phyloP scores from a whole-genome alignment of 768 basidiomycete genomes.

The Dendrothele bispora region DNA sequence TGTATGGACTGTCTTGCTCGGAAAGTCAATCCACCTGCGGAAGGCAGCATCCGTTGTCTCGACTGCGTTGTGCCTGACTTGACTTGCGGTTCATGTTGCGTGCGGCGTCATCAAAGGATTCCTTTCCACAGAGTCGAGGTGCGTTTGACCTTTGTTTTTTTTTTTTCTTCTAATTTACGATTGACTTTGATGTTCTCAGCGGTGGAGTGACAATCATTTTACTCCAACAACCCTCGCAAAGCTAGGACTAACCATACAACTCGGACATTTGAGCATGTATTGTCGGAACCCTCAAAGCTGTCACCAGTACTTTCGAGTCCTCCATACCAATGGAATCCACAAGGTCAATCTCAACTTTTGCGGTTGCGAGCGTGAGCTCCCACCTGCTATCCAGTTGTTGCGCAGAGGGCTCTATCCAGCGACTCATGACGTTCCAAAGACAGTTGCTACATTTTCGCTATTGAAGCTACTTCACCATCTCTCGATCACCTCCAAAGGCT shows the following conservation, averaged over 20 bases:
- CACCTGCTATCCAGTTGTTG: conserved; percentile 19
- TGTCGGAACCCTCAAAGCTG: conserved; percentile 9
- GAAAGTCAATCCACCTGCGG: background rate
- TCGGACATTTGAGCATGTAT: conserved; percentile 9
- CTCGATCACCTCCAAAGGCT: conserved; percentile 26
- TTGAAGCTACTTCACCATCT: conserved; percentile 26
- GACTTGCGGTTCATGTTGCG: conserved; percentile 6
- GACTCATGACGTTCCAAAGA: conserved; percentile 20
- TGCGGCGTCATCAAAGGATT: background rate
- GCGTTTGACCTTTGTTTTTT: background rate
- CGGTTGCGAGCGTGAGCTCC: conserved; percentile 6
- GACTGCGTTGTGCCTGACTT: conserved; percentile 12
- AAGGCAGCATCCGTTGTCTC: conserved; percentile 1
- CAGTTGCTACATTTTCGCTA: conserved; percentile 24
- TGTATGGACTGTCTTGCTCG: conserved; percentile 13
- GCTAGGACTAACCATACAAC: conserved; percentile 13
- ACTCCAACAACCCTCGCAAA: conserved; percentile 3
- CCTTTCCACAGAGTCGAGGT: conserved; percentile 7
- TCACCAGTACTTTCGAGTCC: conserved; percentile 5
- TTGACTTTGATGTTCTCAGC: too few species aligned
- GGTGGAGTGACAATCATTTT: conserved; percentile 13
- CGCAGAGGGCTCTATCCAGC: conserved; percentile 18
- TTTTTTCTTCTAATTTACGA: background rate
- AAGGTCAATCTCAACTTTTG: conserved; percentile 15
- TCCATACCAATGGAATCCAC: conserved; percentile 21